phyloP scores from a whole-genome alignment of 768 basidiomycete genomes.

The Podaxis sp. region DNA sequence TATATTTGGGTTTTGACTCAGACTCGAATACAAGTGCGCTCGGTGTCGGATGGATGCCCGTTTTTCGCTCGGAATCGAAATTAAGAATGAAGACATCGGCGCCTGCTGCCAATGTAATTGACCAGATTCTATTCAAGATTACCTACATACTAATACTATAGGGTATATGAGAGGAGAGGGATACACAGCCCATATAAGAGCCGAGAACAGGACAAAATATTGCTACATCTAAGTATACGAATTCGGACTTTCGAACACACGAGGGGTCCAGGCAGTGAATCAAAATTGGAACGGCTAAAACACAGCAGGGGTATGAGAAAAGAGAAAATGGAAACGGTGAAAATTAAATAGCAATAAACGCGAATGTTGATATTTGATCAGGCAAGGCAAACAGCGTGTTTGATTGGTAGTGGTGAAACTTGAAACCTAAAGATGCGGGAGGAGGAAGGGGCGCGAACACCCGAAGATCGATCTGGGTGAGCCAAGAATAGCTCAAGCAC shows the following conservation, averaged over 20 bases:
- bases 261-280: background rate
- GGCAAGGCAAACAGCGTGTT: slow-evolving; percentile 1
- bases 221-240: slow-evolving; percentile 8
- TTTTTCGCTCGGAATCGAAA: background rate
- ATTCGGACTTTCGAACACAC: background rate
- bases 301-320: background rate
- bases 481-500: background rate
- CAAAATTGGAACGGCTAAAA: slow-evolving; percentile 2
- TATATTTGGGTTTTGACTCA: background rate
- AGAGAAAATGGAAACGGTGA: background rate
- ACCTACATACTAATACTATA: background rate
- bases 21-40: background rate
- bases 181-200: slow-evolving; percentile 5
- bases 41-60: background rate
- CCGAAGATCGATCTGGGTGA: background rate
- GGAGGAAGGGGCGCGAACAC: background rate
- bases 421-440: background rate
- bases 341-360: slow-evolving; percentile 13
- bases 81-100: background rate
- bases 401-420: slow-evolving; percentile 1
- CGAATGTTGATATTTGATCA: background rate
- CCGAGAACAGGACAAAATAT: background rate
- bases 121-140: background rate
- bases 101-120: slow-evolving; percentile 7
- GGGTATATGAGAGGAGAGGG: slow-evolving; percentile 7